Percentiles rank a stretch among this genome's conserved stretches.
Conservation (phyloP, 2,329 filamentous ascomycete genomes). For the Fusarium oxysporum region DNA sequence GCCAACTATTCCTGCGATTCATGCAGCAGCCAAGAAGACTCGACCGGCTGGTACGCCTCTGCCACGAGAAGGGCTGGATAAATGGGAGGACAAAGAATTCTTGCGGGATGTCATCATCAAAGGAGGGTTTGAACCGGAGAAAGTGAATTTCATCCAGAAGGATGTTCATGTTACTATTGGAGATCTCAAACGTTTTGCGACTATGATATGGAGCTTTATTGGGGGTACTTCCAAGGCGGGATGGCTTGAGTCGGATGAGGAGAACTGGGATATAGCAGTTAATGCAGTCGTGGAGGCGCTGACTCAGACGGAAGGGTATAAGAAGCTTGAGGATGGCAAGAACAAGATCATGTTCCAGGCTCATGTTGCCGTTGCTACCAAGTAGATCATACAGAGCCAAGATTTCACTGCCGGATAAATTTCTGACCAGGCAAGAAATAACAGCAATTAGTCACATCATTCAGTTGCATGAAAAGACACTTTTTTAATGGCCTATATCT, state of each 20-base stretch:
- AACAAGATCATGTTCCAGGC: constrained; percentile 8
- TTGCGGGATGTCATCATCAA: not conserved
- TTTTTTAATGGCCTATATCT: not conserved
- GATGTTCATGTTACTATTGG: constrained; percentile 3
- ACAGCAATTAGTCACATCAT: rapidly evolving
- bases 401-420: rapidly evolving
- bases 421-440: rapidly evolving
- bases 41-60: not conserved
- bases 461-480: rapidly evolving
- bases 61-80: not conserved
- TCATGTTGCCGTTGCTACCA: not conserved
- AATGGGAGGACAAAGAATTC: not conserved
- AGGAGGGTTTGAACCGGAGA: rapidly evolving
- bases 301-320: not conserved
- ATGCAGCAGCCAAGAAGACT: not conserved
- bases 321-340: not conserved
- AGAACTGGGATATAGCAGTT: constrained; percentile 6
- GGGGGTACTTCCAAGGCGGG: constrained; percentile 1
- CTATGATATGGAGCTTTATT: constrained; percentile 19
- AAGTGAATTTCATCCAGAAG: rapidly evolving
- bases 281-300: not conserved
- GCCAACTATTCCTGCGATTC: not conserved
- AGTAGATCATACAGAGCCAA: not conserved
- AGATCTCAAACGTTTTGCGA: not conserved
- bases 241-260: constrained; percentile 18